phyloP scores from a whole-genome alignment of 352 stramenopile genomes.

The Peronospora belbahrii region DNA sequence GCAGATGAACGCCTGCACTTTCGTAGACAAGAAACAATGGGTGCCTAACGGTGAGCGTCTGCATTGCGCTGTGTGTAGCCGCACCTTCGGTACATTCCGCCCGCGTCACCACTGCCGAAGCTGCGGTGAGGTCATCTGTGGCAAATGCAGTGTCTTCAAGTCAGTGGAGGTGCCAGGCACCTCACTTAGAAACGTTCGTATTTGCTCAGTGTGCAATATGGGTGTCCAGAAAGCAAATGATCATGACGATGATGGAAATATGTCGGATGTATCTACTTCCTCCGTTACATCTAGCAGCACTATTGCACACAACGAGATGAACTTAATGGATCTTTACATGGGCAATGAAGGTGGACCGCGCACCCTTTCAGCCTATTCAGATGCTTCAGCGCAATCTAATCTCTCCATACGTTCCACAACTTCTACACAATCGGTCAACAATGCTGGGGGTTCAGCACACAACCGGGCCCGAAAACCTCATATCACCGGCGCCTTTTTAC shows the following conservation, averaged over 20 bases:
- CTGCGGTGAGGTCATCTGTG: constrained; percentile 84
- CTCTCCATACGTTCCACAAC: constrained; percentile 71
- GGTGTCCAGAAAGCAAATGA: constrained; percentile 53
- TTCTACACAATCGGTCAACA: constrained; percentile 50
- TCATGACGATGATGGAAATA: constrained; percentile 35
- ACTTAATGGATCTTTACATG: constrained; percentile 76
- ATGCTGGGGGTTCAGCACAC: constrained; percentile 28
- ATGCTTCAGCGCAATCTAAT: constrained; percentile 65
- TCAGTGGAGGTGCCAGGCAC: constrained; percentile 74
- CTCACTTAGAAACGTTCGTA: constrained; percentile 74
- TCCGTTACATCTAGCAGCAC: constrained; percentile 75
- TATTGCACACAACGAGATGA: constrained; percentile 79
- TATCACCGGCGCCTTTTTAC: constrained; percentile 34
- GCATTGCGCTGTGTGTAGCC: constrained; percentile 68
- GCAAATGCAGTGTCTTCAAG: constrained; percentile 80
- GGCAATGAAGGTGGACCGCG: constrained; percentile 39
- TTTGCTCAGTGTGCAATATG: constrained; percentile 83
- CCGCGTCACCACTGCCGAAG: constrained; percentile 80
- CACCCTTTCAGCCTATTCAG: constrained; percentile 71
- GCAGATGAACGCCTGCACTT: constrained; percentile 80
- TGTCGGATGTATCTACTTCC: constrained; percentile 71
- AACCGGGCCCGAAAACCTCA: constrained; percentile 14
- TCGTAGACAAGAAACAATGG: constrained; percentile 79
- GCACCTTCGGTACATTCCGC: constrained; percentile 68
- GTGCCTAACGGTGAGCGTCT: constrained; percentile 66